phyloP scores from a whole-genome alignment of 352 stramenopile species.

The Thalassiosira livingstoniorum region DNA sequence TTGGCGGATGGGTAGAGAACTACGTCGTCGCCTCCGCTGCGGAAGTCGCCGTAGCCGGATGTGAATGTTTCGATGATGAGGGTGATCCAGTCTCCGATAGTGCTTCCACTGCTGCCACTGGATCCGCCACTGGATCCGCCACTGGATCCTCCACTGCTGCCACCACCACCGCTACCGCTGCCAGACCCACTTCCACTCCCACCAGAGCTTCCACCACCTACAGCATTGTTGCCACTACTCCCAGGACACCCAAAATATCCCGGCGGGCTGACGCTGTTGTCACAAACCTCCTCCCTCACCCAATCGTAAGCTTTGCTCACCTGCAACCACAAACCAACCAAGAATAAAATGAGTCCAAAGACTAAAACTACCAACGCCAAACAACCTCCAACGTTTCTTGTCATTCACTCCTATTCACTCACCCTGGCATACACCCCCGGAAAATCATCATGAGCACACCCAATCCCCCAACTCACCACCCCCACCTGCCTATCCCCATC shows the following conservation, averaged over 20 bases:
- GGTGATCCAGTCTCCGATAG: neutral
- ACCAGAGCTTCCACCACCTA: neutral
- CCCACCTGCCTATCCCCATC: neutral
- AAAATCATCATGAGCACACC: conserved; percentile 38
- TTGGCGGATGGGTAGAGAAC: neutral
- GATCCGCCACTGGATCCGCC: neutral
- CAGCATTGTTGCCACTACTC: neutral
- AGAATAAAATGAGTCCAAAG: no score
- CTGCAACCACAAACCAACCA: no score
- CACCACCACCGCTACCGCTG: neutral
- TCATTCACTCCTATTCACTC: no score
- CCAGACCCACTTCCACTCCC: no score
- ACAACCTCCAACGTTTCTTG: no score
- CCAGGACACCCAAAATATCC: neutral
- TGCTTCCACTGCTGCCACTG: neutral
- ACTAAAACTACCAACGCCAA: no score
- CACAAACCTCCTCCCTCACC: conserved; percentile 43
- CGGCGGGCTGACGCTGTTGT: neutral
- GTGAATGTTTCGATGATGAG: neutral
- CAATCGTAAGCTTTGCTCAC: conserved; percentile 50
- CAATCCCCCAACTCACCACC: conserved; percentile 10
- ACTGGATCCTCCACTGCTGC: neutral
- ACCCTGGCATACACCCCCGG: conserved; percentile 47
- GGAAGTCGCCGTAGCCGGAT: neutral
- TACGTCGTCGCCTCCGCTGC: neutral